Evolutionary conservation across 75 land plant genomes (phyloP), one percentile per base, ranked within the genome.

Genomic region (Sequoiadendron giganteum): DNA sequence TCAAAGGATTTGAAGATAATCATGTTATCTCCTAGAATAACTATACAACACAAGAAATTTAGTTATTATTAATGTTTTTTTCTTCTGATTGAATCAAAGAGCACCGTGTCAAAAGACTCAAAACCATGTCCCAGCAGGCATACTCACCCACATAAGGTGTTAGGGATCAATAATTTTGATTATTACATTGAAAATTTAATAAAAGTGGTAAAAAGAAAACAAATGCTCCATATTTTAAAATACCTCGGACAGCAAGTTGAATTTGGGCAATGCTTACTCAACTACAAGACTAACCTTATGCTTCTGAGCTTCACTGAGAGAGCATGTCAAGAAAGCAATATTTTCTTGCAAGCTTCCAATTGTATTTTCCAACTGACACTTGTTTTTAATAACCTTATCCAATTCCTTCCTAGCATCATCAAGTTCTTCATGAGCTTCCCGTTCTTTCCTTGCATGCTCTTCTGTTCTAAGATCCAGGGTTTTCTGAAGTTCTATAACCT

Each of bases 401-500:
- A 85, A 39, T 16, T 36, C 45, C 45, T 11, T 38, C 40, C 30
- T 21, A 65, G n/a, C 28, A 30, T 9, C 30, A 54, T 85, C 19
- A 19, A 85, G 79, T 65, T 85, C 76, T 70, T 38, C 73, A 21
- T 85, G 10, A 65, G 86, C 86, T 39, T 85, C 43, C 1, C 21
- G 30, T 28, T 56, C 43, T 79, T 95, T 93, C 43, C 91, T 93
- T 11, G 90, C 90, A 90, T 86, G 93, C 54, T 91, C 92, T 15
- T 89, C 92, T 89, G 81, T 89, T 7, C 78, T 43, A 85, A 87
- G 89, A 81, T 90, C 93, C 36, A 92, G 93, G 13, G 19, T 90
- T 85, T 86, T 89, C 80, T 94, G 93, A 68, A 91, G 90, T 70
- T 94, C 95, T 36, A 25, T 52, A 3, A 92, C 86, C 89, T 94